Evolutionary conservation across 306 rosid genomes (phyloP).

Genomic region (Prunus mira): DNA sequence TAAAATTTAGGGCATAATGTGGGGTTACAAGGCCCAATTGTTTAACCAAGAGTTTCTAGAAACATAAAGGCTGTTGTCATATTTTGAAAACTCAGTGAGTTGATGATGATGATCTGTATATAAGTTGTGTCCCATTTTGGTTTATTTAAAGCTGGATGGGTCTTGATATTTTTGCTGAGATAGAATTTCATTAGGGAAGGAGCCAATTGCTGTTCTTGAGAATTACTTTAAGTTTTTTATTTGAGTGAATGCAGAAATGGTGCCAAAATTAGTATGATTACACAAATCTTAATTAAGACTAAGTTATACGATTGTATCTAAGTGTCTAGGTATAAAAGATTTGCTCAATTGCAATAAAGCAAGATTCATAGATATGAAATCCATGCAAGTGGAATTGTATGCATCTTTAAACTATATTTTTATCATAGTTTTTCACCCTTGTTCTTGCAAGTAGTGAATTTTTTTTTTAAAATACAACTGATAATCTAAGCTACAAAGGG

Average conservation of each 20-base stretch:
- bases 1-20: conserved; percentile 35
- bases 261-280: conserved; percentile 15
- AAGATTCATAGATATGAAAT: conserved; percentile 14
- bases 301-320: conserved; percentile 12
- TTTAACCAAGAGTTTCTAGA: conserved; percentile 45
- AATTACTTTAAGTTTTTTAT: conserved; percentile 15
- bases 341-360: conserved; percentile 10
- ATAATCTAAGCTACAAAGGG: no score
- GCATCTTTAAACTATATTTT: neutral
- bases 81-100: conserved; percentile 5
- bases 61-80: conserved; percentile 9
- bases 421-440: neutral
- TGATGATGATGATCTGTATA: conserved; percentile 1
- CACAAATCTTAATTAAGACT: conserved; percentile 16
- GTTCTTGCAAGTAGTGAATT: no score
- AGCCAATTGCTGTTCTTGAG: conserved; percentile 15
- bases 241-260: conserved; percentile 15
- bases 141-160: neutral
- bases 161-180: conserved; percentile 32
- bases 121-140: neutral
- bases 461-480: no score
- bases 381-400: conserved; percentile 6
- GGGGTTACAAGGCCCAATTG: conserved; percentile 35
- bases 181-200: conserved; percentile 42
- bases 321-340: conserved; percentile 26